Base-by-base conservation (phyloP, 2,329 filamentous ascomycete species). In the Epichloe uncinata region DNA sequence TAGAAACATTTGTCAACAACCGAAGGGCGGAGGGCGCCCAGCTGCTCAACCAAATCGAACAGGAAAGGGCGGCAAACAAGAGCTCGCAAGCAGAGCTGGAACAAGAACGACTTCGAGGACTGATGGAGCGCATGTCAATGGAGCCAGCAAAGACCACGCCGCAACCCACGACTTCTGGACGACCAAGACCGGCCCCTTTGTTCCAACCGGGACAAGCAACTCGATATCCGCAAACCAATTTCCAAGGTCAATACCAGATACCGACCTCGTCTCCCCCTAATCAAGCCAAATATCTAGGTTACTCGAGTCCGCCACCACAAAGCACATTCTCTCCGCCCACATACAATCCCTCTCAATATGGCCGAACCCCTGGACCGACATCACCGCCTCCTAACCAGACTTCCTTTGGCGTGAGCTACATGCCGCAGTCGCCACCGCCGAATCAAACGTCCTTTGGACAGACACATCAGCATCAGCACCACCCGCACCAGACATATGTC, bases 121-220 rank as follows among this genome's bases (percentile, higher is more conserved):
- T 98, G 40, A 97, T 98, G 93, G 90, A 96, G 61, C 81, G 90
- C 49, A 91, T 97, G 81, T 90, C 89, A 1, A 84, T 96, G 69
- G 87, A 91, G n/a, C 72, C 77, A 44, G 69, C 50, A 64, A 63
- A 64, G 40, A 61, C 67, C 11, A 64, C 69, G n/a, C 66, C 61
- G 7, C 54, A 57, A 46, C 54, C 60, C 34, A 22, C 55, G 36
- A 53, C 54, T 4, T 48, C 56, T 15, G 56, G 50, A 35, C 55
- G 60, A 46, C 59, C 59, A 52, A 56, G 61, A 40, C 66, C 71
- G 36, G 66, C 74, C n/a, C 63, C 71, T 5, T 61, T 73, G 37
- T 76, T 81, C 69, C 73, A 75, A 51, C 65, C 76, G 38, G 64
- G 63, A 38, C 65, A 66, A 55, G 60, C 59, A 53, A 65, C 62